Evolutionary conservation across 1,139 yeast genomes (phyloP).

Genomic region (Taphrina wiesneri): DNA sequence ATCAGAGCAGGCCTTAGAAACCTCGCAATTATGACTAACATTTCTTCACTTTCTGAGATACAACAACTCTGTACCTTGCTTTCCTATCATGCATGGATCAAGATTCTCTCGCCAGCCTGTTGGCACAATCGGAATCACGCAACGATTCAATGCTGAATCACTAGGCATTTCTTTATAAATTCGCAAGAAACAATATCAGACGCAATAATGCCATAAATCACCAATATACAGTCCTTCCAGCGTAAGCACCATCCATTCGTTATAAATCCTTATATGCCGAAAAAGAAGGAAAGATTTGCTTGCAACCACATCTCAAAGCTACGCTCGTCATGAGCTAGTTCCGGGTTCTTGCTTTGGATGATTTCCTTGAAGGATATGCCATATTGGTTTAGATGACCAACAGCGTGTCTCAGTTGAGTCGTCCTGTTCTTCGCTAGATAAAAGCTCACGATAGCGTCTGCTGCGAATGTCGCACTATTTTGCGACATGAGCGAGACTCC

Average conservation of each 20-base stretch:
- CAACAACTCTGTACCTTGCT: not conserved
- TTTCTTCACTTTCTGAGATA: constrained; percentile 29
- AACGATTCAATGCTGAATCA: no score
- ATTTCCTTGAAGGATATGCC: not conserved
- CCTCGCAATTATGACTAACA: constrained; percentile 21
- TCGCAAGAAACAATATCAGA: no score
- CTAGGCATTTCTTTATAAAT: no score
- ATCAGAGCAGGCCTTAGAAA: constrained; percentile 29
- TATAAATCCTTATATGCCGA: not conserved
- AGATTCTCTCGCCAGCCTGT: not conserved
- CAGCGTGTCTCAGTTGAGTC: not conserved
- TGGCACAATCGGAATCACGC: not conserved
- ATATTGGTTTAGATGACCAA: not conserved
- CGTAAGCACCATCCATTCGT: no score
- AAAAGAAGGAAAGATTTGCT: not conserved
- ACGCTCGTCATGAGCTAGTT: not conserved
- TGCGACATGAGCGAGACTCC: constrained; percentile 1
- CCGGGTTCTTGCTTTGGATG: not conserved
- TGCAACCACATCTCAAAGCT: constrained; percentile 5
- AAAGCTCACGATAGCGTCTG: not conserved
- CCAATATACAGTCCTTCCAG: no score
- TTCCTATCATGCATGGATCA: not conserved
- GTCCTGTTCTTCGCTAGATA: not conserved
- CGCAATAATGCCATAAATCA: no score
- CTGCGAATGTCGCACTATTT: not conserved